Percentiles rank a stretch among this genome's conserved stretches.
These are phyloP conservation scores for Acanthamoeba lenticulata DNA, from an alignment of 208 protist species.

Conservation along the genomic window DNA sequence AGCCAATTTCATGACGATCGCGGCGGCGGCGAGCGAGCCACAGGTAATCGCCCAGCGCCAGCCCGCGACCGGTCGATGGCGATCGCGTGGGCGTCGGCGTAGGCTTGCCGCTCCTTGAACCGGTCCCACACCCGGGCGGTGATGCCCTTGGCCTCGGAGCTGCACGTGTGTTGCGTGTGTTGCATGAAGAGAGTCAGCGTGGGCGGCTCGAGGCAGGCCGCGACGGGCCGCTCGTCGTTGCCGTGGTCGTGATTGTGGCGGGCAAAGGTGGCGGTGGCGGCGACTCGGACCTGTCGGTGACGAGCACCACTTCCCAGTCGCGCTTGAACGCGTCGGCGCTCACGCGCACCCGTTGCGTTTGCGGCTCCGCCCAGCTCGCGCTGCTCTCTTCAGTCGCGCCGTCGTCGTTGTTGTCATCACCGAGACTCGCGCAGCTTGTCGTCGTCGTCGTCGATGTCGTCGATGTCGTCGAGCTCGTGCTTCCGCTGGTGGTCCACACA, in stretches of 20 bases:
- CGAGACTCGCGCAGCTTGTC: not conserved
- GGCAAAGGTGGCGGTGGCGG: not conserved
- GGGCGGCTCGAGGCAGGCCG: not conserved
- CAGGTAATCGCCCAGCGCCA: slow-evolving; percentile 3
- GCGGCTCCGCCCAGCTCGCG: not conserved
- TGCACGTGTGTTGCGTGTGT: too few species aligned
- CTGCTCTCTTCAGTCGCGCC: not conserved
- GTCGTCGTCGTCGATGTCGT: not conserved
- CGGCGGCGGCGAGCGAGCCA: not conserved
- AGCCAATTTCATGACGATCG: not conserved
- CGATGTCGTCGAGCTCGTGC: not conserved
- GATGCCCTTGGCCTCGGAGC: not conserved
- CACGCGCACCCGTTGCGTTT: not conserved
- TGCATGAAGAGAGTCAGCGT: too few species aligned
- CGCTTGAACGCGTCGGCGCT: not conserved
- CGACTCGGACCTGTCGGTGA: slow-evolving; percentile 7
- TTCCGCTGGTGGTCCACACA: not conserved
- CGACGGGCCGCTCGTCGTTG: too few species aligned
- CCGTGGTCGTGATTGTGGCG: not conserved
- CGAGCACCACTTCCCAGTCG: slow-evolving; percentile 12
- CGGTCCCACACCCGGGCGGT: not conserved
- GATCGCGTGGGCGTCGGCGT: not conserved
- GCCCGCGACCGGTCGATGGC: not conserved
- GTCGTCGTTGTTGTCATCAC: not conserved
- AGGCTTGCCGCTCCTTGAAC: not conserved